These are phyloP conservation scores for Triticum turgidum DNA, from an alignment of 176 grass and related monocot genomes.

Conservation along the genomic window DNA sequence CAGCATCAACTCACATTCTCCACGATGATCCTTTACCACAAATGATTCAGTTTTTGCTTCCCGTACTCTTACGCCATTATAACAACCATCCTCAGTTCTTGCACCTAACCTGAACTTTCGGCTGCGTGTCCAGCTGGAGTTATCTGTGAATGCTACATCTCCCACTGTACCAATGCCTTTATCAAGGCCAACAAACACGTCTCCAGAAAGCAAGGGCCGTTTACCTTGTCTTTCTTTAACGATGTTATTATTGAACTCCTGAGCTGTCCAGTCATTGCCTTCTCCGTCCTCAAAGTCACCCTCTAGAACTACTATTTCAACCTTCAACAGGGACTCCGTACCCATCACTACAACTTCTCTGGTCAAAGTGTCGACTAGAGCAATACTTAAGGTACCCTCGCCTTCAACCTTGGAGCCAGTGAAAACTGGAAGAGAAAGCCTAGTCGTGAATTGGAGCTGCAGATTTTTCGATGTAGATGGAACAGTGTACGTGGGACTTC, in stretches of 20 bases:
- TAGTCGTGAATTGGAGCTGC: constrained; percentile 80
- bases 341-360: constrained; percentile 44
- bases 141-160: constrained; percentile 87
- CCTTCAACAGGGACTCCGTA: constrained; percentile 53
- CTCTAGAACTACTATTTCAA: constrained; percentile 90
- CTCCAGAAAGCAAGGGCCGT: constrained; percentile 76
- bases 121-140: constrained; percentile 95
- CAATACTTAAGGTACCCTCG: constrained; percentile 56
- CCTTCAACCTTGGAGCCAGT: constrained; percentile 88
- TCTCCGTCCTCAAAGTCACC: constrained; percentile 84
- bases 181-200: constrained; percentile 56
- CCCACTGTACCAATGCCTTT: constrained; percentile 59
- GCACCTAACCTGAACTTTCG: constrained; percentile 51
- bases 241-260: constrained; percentile 88
- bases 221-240: constrained; percentile 92
- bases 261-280: constrained; percentile 59
- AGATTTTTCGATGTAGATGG: constrained; percentile 48
- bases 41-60: too few species aligned
- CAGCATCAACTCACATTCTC: constrained; percentile 73
- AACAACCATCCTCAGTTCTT: too few species aligned
- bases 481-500: constrained; percentile 48
- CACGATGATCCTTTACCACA: constrained; percentile 79
- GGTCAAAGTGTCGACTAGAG: constrained; percentile 61
- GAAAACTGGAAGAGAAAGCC: constrained; percentile 92
- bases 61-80: too few species aligned